Evolutionary conservation across 257 asterid species (phyloP).

Genomic region (Datura wrightii): DNA sequence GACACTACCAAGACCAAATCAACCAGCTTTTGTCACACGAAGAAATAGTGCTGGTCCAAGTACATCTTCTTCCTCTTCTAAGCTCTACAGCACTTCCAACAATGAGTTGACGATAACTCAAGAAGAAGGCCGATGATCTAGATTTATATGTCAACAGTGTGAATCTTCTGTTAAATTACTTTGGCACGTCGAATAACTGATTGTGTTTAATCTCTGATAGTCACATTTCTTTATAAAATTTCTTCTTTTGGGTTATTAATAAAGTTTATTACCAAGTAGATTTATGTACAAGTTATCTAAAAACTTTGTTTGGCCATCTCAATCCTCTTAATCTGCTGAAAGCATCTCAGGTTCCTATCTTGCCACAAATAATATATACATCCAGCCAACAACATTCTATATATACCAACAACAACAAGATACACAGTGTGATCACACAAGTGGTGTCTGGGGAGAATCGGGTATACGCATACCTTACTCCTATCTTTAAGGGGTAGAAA

Average conservation of each 20-base stretch:
- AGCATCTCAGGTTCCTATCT: too few relatives aligned
- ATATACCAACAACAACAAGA: too few relatives aligned
- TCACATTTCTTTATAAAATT: too few relatives aligned
- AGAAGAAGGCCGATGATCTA: constrained; percentile 28
- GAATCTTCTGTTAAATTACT: not conserved
- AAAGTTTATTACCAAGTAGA: not conserved
- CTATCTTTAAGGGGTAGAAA: too few relatives aligned
- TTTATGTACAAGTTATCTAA: not conserved
- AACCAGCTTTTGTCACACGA: constrained; percentile 38
- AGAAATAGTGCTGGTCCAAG: constrained; percentile 17
- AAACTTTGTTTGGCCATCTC: too few relatives aligned
- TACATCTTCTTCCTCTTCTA: constrained; percentile 30
- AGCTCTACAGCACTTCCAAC: not conserved
- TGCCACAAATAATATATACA: too few relatives aligned
- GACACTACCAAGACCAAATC: constrained; percentile 37
- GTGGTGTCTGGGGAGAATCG: too few relatives aligned
- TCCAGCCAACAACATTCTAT: too few relatives aligned
- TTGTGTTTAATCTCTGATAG: not conserved
- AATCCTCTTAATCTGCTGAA: too few relatives aligned
- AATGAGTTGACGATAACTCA: constrained; percentile 27
- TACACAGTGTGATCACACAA: too few relatives aligned
- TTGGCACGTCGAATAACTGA: not conserved
- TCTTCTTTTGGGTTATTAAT: not conserved
- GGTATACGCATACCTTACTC: too few relatives aligned
- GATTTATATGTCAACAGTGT: not conserved